Evolutionary conservation across 208 protist genomes (phyloP).

Genomic region (Wallacemonas rigidus): DNA sequence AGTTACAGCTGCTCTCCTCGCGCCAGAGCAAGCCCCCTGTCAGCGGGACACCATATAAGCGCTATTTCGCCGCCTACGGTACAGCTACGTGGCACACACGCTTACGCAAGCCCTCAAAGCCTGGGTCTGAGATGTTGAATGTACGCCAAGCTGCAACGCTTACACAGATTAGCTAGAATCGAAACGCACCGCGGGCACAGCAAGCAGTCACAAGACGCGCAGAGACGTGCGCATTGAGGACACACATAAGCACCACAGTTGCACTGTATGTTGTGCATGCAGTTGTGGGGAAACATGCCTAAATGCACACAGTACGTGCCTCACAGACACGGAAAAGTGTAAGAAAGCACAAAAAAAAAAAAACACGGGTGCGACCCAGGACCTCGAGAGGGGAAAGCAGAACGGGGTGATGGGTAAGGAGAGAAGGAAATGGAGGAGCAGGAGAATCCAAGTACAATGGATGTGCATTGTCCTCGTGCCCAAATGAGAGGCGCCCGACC

Average conservation of each 20-base stretch:
- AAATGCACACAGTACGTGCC: no score
- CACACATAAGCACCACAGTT: conserved; percentile 58
- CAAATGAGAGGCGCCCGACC: no score
- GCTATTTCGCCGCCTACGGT: no score
- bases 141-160: conserved; percentile 67
- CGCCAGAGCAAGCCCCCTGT: no score
- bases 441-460: neutral
- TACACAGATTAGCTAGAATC: conserved; percentile 50
- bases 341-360: neutral
- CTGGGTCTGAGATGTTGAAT: conserved; percentile 50
- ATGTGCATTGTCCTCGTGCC: no score
- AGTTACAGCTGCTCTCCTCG: no score
- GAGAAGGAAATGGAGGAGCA: neutral
- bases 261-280: conserved; percentile 45
- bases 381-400: no score
- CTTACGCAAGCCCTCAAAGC: conserved; percentile 33
- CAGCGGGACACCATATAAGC: no score
- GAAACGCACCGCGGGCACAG: conserved; percentile 65
- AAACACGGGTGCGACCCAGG: neutral
- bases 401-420: no score
- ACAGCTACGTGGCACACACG: neutral
- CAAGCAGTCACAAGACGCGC: conserved; percentile 62
- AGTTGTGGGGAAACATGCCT: conserved; percentile 38
- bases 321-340: no score
- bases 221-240: conserved; percentile 58